phyloP scores from a whole-genome alignment of 176 grass and related monocot species.

The Musa beccarii region DNA sequence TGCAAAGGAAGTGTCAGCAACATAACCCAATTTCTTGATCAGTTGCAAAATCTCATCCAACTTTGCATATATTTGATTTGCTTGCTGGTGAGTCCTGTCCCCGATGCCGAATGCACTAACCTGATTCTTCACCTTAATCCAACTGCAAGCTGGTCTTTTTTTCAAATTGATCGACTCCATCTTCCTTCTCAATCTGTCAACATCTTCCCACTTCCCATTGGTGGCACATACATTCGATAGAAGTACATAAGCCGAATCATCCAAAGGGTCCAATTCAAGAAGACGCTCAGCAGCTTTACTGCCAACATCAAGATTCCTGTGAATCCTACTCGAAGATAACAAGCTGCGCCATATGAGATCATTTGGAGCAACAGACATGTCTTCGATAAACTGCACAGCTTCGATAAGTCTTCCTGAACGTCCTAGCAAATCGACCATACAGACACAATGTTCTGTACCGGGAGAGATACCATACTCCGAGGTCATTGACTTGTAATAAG shows the following conservation, averaged over 20 bases:
- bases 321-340: conserved; percentile 64
- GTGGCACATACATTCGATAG: conserved; percentile 75
- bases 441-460: conserved; percentile 82
- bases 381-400: conserved; percentile 61
- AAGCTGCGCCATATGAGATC: conserved; percentile 84
- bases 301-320: conserved; percentile 69
- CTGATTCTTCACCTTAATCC: conserved; percentile 81
- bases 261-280: conserved; percentile 70
- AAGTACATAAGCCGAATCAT: conserved; percentile 89
- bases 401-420: conserved; percentile 51
- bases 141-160: conserved; percentile 77
- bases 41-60: conserved; percentile 52
- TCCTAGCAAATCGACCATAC: conserved; percentile 75
- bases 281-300: conserved; percentile 56
- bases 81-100: conserved; percentile 41
- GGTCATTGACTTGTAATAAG: conserved; percentile 59
- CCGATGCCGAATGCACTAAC: conserved; percentile 67
- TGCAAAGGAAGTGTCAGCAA: conserved; percentile 55
- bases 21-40: conserved; percentile 54
- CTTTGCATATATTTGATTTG: conserved; percentile 53
- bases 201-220: conserved; percentile 58
- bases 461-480: conserved; percentile 51
- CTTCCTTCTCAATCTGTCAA: conserved; percentile 64
- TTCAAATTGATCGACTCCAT: conserved; percentile 89
- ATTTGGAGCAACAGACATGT: conserved; percentile 61